phyloP scores from a whole-genome alignment of 2,329 filamentous ascomycete genomes.

The Colletotrichum brevisporum region DNA sequence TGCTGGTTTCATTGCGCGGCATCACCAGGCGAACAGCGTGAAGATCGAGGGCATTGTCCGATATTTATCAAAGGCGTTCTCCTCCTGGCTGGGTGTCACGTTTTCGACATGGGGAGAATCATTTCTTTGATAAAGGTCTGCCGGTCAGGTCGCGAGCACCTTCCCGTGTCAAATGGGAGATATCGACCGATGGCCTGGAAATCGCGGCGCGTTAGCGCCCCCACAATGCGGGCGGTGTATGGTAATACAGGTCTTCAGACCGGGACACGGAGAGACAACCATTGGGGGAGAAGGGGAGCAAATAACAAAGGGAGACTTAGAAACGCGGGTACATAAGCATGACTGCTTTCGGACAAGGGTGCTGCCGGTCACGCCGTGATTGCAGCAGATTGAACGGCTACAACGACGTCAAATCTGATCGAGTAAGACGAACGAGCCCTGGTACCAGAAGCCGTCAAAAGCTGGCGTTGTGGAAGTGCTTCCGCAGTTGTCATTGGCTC shows the following conservation, averaged over 20 bases:
- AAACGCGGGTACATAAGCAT: too few relatives aligned
- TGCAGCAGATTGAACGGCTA: constrained; percentile 21
- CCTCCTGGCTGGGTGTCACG: constrained; percentile 16
- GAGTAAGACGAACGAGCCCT: constrained; percentile 32
- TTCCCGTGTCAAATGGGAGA: too few relatives aligned
- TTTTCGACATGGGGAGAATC: constrained; percentile 21
- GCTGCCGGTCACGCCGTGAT: constrained; percentile 38
- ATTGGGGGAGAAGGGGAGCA: constrained; percentile 16
- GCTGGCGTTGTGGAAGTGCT: constrained; percentile 1
- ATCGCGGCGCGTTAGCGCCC: constrained; percentile 28
- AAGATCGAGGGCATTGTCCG: constrained; percentile 21
- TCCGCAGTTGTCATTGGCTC: constrained; percentile 18
- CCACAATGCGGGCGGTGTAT: constrained; percentile 17
- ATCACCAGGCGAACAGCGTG: too few relatives aligned
- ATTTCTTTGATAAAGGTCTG: constrained; percentile 26
- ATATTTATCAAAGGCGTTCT: constrained; percentile 36
- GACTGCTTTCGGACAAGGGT: constrained; percentile 33
- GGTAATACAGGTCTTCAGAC: constrained; percentile 28
- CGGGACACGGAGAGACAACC: background rate
- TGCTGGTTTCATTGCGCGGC: too few relatives aligned
- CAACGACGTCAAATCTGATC: constrained; percentile 39
- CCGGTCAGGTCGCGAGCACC: too few relatives aligned
- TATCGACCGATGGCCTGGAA: constrained; percentile 32
- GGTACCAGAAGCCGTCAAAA: constrained; percentile 10
- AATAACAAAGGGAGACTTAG: too few relatives aligned